Base-by-base conservation (phyloP, 1,284 basidiomycete genomes). In the Ganoderma multipileum region DNA sequence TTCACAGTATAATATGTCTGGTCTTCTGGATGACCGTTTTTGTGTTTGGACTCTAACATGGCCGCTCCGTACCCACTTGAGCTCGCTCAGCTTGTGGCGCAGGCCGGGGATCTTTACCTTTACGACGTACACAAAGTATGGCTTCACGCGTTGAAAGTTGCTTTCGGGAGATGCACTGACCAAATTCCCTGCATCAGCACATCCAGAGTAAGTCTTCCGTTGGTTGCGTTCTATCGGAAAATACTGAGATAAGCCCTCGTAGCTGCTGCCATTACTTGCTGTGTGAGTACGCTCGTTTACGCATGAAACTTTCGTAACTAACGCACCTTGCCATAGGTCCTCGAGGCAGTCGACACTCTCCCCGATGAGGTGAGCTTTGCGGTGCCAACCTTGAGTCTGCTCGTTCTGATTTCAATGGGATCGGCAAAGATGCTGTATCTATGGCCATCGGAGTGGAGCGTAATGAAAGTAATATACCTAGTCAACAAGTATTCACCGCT, bases 321-420 rank as follows among this genome's bases (percentile, higher is more conserved):
- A 23, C 55, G 38, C 18, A 58, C 20, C 55, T n/a, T n/a, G n/a
- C 3, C 11, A n/a, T 36, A 62, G 61, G 26, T 36, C 16, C 42
- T 62, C 2, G 61, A 62, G 42, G 30, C 42, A 0, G 16, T 62
- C 30, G 61, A 23, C 7, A 62, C 61, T 9, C 61, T 62, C 30
- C 61, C 61, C 20, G 61, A 62, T 20, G 61, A 62, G 61, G 61
- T 62, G 12, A 20, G 59, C 28, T n/a, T 18, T 42, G 14, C 39
- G 14, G 41, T 11, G 30, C n/a, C 33, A 2, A 26, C 18, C 8
- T 20, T 3, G 3, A 33, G 5, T 12, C 9, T 18, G 12, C 7
- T 28, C 47, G 11, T 23, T 14, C 23, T 52, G 3, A 14, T 12
- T 12, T 26, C 18, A 16, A 5, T 30, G 8, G 12, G 26, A n/a